Evolutionary conservation across 208 protist species (phyloP).

Genomic region (Wallacemonas sp.): DNA sequence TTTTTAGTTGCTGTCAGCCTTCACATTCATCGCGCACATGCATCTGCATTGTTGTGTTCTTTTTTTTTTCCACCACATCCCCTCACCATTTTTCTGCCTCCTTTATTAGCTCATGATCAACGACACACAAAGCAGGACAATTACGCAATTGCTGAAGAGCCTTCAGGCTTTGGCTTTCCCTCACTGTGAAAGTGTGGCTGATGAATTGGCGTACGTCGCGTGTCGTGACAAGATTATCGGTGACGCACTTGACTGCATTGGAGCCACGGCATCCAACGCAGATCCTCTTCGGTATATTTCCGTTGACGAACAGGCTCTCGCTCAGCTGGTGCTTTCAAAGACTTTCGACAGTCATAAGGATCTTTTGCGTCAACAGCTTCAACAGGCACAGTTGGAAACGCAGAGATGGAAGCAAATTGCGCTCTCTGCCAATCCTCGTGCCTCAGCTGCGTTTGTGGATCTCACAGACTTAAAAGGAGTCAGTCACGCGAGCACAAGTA

Average conservation of each 20-base stretch:
- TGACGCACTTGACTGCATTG: background rate
- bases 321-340: conserved; percentile 9
- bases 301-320: conserved; percentile 19
- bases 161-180: conserved; percentile 11
- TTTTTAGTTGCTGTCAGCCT: too few species aligned
- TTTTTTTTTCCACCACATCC: background rate
- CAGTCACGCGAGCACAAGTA: background rate
- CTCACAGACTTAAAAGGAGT: too few species aligned
- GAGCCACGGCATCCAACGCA: background rate
- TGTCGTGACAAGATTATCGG: conserved; percentile 15
- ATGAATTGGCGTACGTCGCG: conserved; percentile 19
- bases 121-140: background rate
- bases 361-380: conserved; percentile 15
- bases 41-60: background rate
- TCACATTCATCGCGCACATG: too few species aligned
- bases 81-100: background rate
- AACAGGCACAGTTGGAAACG: conserved; percentile 12
- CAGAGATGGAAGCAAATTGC: conserved; percentile 22
- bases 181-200: conserved; percentile 9
- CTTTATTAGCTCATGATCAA: background rate
- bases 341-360: conserved; percentile 29
- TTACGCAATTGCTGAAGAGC: conserved; percentile 2
- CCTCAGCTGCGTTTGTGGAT: background rate
- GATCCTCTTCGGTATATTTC: conserved; percentile 4
- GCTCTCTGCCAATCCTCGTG: background rate